phyloP scores from a whole-genome alignment of 352 stramenopile genomes.

The Pythium catenulatum region DNA sequence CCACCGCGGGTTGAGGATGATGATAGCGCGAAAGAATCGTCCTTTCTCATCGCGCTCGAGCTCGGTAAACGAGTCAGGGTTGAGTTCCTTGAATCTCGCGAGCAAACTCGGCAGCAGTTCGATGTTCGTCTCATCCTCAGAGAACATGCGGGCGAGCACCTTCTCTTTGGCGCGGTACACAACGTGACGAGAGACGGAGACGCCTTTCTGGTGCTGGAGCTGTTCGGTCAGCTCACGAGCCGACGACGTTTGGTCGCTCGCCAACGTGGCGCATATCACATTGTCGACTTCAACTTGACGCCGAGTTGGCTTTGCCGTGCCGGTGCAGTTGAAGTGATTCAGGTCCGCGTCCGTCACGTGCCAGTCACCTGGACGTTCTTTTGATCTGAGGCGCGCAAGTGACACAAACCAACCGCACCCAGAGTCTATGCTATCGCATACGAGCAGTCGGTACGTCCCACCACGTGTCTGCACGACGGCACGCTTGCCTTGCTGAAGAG shows the following conservation, averaged over 20 bases:
- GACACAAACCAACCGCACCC: background rate
- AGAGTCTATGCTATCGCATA: background rate
- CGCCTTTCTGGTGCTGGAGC: background rate
- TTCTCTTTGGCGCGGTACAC: background rate
- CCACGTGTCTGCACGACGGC: background rate
- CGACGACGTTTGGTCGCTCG: background rate
- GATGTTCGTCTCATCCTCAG: background rate
- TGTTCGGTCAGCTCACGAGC: background rate
- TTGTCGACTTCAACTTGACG: background rate
- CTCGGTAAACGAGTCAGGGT: background rate
- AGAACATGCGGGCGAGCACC: background rate
- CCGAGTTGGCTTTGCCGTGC: background rate
- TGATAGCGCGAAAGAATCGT: conserved; percentile 32
- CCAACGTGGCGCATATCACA: background rate
- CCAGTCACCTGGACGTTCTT: background rate
- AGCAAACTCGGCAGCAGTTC: background rate
- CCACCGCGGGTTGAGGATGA: conserved; percentile 3
- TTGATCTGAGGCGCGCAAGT: background rate
- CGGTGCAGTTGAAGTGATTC: background rate
- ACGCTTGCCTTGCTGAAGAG: background rate
- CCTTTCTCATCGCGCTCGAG: background rate
- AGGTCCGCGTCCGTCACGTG: background rate
- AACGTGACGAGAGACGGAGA: background rate
- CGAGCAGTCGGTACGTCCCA: background rate
- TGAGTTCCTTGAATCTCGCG: too few relatives aligned